Evolutionary conservation across 2,329 filamentous ascomycete species (phyloP), one percentile per base, ranked within the genome.

Genomic region (Aspergillus pseudoviridinutans): DNA sequence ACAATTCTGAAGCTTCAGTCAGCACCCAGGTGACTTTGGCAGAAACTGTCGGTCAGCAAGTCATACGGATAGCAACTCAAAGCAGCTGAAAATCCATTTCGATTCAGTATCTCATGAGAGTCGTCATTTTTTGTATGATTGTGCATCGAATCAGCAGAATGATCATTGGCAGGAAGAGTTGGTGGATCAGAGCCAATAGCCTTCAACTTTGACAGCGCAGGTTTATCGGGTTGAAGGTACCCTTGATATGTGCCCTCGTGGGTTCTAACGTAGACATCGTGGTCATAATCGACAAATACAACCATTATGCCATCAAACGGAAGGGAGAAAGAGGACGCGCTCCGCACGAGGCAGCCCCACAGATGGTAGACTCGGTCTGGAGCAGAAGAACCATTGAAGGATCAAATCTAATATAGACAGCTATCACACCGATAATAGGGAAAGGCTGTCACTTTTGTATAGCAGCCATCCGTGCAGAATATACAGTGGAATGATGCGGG

Each of bases 1-100:
- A 90, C 86, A 70, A 96, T 85, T 67, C 92, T 96, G 78, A 58
- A 61, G 47, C 50, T 42, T 28, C 60, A 53, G 60, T 64, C 56
- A 67, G 62, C 59, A 55, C 32, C 35, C 58, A 55, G 57, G 49
- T 58, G 14, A 55, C 46, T 51, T 28, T 49, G 58, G 59, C 58
- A 44, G 55, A 50, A 44, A 53, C 53, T 60, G 56, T 55, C 38
- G 56, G 56, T 57, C 53, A 62, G 61, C 56, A 51, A 55, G 51
- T 66, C 74, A 61, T 77, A 80, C 78, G 78, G 78, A 68, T 80
- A 80, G 66, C 78, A 80, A 55, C 74, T 75, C 66, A 80, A 64
- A 53, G 74, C 75, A 57, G 74, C 73, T 42, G 76, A 76, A 58
- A 79, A 74, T 28, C 66, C 67, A 63, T 71, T 73, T 27, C 67